Evolutionary conservation across 192 early-diverging fungal genomes (phyloP).

Genomic region (Linnemannia hyalina): DNA sequence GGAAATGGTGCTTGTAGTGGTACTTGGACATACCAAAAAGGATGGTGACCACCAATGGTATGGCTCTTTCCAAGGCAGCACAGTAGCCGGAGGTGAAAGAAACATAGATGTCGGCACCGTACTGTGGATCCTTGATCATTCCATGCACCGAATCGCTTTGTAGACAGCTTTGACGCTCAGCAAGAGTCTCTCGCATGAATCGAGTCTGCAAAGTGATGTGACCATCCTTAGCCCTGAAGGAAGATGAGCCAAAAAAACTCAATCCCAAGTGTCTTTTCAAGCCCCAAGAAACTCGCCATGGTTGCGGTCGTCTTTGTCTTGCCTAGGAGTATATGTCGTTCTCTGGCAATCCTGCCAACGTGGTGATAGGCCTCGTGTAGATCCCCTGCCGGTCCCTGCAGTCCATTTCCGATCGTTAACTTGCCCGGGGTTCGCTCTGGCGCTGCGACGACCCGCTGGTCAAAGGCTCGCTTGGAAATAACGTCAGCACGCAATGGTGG

Average conservation of each 20-base stretch:
- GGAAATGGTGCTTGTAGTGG: constrained; percentile 27
- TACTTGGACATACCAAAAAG: constrained; percentile 6
- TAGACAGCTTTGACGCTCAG: background rate
- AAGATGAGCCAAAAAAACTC: background rate
- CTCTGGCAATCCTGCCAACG: background rate
- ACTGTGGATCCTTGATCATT: background rate
- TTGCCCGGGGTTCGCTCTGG: constrained; percentile 1
- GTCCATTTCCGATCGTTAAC: background rate
- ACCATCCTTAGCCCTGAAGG: background rate
- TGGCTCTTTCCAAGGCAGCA: constrained; percentile 10
- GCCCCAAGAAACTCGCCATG: constrained; percentile 5
- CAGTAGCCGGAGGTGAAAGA: constrained; percentile 26
- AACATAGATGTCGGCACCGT: constrained; percentile 5
- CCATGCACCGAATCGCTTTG: constrained; percentile 33
- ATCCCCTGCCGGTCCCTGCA: background rate
- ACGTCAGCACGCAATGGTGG: background rate
- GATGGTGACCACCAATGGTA: constrained; percentile 13
- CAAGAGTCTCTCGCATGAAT: background rate
- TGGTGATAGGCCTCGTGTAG: constrained; percentile 1
- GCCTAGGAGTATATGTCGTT: background rate
- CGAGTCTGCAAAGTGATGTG: constrained; percentile 18
- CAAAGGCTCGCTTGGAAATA: background rate
- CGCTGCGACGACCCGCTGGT: background rate
- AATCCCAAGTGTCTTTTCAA: background rate
- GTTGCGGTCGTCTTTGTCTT: background rate